These are phyloP conservation scores for Pelargonium nanum DNA, from an alignment of 345 rosid species.

Conservation along the genomic window DNA sequence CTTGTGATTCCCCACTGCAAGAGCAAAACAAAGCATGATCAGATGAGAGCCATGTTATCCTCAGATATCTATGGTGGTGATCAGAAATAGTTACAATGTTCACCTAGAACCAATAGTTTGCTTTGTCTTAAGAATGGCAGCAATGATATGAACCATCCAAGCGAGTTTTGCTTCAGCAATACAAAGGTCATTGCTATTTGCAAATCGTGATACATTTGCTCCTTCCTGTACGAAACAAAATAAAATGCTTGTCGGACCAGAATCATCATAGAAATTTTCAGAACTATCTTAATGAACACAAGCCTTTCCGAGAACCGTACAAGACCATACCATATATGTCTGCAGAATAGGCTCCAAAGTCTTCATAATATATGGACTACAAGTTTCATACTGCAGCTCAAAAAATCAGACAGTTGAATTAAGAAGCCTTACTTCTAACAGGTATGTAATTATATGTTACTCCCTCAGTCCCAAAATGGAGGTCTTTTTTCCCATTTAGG, in stretches of 20 bases:
- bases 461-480: too few species aligned
- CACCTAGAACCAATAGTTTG: constrained; percentile 91
- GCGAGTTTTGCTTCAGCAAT: constrained; percentile 89
- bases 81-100: background rate
- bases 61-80: background rate
- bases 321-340: constrained; percentile 60
- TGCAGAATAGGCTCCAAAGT: constrained; percentile 90
- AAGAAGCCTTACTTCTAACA: background rate
- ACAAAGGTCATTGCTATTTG: constrained; percentile 59
- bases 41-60: background rate
- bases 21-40: constrained; percentile 9
- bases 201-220: constrained; percentile 36
- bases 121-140: constrained; percentile 80
- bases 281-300: background rate
- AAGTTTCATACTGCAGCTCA: constrained; percentile 72
- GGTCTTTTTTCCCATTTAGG: too few species aligned
- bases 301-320: background rate
- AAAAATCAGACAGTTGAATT: background rate
- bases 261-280: background rate
- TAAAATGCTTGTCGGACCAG: constrained; percentile 7
- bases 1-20: constrained; percentile 87
- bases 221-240: constrained; percentile 51
- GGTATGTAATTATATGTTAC: background rate
- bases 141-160: constrained; percentile 94
- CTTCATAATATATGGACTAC: constrained; percentile 72